These are phyloP conservation scores for Pichia kudriavzevii DNA, from an alignment of 1,139 yeast species.

Conservation along the genomic window DNA sequence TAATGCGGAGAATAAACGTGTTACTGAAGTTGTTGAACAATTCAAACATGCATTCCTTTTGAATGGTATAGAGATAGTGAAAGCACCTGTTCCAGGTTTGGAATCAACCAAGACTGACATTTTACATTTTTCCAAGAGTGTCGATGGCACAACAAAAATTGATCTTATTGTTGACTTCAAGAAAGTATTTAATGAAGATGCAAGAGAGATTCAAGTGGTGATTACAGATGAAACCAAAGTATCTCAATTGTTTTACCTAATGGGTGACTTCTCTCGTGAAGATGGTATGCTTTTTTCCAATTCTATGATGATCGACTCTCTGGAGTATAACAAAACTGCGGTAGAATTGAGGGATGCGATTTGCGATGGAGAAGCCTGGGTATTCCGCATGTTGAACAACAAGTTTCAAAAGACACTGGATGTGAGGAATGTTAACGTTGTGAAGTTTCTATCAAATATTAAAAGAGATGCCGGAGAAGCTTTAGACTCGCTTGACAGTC, in stretches of 20 bases:
- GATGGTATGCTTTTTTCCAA: constrained; percentile 9
- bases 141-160: neutral
- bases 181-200: constrained; percentile 1
- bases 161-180: constrained; percentile 13
- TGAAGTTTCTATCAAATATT: constrained; percentile 3
- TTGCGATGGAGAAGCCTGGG: constrained; percentile 3
- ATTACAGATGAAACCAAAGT: neutral
- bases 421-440: neutral
- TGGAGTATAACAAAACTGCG: neutral
- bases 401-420: constrained; percentile 7
- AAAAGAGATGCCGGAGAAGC: neutral
- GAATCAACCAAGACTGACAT: constrained; percentile 1
- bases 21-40: constrained; percentile 4
- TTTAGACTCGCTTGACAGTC: constrained; percentile 5
- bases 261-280: constrained; percentile 10
- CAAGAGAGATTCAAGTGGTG: constrained; percentile 12
- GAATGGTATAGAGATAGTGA: constrained; percentile 9
- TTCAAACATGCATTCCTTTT: constrained; percentile 6
- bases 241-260: constrained; percentile 6
- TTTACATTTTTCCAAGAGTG: constrained; percentile 9
- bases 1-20: constrained; percentile 2
- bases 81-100: constrained; percentile 9
- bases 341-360: constrained; percentile 3
- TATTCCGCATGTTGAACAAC: constrained; percentile 8
- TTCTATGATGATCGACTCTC: constrained; percentile 2